Conservation (phyloP, 192 early-diverging fungal genomes). For the Coemansia reversa region DNA sequence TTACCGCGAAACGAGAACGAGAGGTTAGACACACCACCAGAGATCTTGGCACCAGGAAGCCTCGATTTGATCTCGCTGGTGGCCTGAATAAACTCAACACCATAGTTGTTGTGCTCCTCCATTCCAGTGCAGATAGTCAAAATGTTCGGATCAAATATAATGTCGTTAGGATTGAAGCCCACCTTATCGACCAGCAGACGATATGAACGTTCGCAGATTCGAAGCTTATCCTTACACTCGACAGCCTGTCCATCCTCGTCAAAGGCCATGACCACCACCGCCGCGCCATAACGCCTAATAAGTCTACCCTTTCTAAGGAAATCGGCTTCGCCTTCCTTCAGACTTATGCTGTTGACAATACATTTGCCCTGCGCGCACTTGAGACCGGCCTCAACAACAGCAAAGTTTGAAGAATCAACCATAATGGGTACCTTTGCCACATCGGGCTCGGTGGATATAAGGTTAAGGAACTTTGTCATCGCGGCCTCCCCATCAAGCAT, state of each 20-base stretch:
- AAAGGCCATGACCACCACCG: constrained; percentile 97
- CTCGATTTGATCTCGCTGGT: constrained; percentile 71
- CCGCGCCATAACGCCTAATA: constrained; percentile 88
- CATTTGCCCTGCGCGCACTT: constrained; percentile 97
- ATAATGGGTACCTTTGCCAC: constrained; percentile 86
- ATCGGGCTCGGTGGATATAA: constrained; percentile 93
- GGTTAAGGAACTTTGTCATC: constrained; percentile 92
- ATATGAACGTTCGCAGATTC: constrained; percentile 89
- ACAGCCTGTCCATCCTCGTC: constrained; percentile 94
- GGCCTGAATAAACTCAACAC: constrained; percentile 88
- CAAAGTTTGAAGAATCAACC: constrained; percentile 98
- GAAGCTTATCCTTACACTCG: constrained; percentile 78
- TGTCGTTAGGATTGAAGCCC: constrained; percentile 83
- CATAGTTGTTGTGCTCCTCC: constrained; percentile 97
- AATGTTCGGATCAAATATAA: constrained; percentile 92
- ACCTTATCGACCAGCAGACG: constrained; percentile 80
- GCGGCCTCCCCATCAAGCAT: constrained; percentile 91
- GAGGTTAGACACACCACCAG: constrained; percentile 95
- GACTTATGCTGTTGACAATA: constrained; percentile 94
- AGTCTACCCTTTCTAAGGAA: constrained; percentile 89
- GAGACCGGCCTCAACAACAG: constrained; percentile 91
- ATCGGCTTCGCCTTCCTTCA: constrained; percentile 93
- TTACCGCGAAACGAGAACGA: constrained; percentile 98
- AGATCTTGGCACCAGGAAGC: constrained; percentile 88
- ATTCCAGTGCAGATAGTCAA: constrained; percentile 94